A percentile compares a stretch with the other conserved stretches of the same genome.
Conservation (phyloP, 495 filamentous ascomycete species). For the Aspergillus diversus region DNA sequence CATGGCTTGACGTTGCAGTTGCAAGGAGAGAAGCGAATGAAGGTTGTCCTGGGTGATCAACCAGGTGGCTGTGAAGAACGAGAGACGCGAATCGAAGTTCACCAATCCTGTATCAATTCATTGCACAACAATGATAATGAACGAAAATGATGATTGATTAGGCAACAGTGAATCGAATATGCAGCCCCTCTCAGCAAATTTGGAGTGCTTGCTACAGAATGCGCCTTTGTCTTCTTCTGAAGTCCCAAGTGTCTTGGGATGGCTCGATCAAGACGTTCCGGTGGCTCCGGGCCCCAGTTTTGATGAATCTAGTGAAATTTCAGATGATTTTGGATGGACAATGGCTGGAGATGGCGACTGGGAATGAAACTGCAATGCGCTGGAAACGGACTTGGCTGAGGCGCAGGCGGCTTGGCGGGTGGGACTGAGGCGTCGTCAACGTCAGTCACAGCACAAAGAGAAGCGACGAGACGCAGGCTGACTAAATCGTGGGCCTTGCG, state of each 20-base stretch:
- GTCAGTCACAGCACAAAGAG: not conserved
- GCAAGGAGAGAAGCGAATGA: slow-evolving; percentile 11
- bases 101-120: slow-evolving; percentile 10
- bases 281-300: slow-evolving; percentile 15
- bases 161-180: slow-evolving; percentile 8
- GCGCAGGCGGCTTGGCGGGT: slow-evolving; percentile 31
- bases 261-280: not conserved
- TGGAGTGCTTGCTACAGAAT: too few relatives aligned
- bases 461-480: slow-evolving; percentile 6
- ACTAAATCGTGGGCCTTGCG: not conserved
- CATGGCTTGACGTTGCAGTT: slow-evolving; percentile 23
- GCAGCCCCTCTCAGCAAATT: too few relatives aligned
- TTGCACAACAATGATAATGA: slow-evolving; percentile 5
- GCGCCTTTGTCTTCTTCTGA: not conserved
- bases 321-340: not conserved
- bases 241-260: not conserved
- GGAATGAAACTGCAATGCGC: not conserved
- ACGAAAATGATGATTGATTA: not conserved
- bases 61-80: slow-evolving; percentile 6
- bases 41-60: not conserved
- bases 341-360: slow-evolving; percentile 5
- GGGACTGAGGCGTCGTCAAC: slow-evolving; percentile 5
- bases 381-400: slow-evolving; percentile 17
- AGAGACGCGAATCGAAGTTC: slow-evolving; percentile 12
- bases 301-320: not conserved